Conservation (phyloP, 495 filamentous ascomycete genomes). For the Hypoxylon lenormandii region DNA sequence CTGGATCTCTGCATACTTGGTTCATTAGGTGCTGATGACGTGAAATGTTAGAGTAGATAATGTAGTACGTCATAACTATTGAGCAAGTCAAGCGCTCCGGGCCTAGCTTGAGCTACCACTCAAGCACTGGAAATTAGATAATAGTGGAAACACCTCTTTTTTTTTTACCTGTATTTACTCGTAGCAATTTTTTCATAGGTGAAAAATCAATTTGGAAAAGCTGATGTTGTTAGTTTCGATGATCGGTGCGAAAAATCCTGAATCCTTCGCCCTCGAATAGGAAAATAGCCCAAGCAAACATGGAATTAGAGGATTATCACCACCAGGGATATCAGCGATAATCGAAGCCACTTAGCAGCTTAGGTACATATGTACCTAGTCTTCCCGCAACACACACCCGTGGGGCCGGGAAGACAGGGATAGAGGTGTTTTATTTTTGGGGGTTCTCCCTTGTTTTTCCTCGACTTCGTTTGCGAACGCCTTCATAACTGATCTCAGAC, state of each 20-base stretch:
- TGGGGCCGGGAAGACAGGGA: constrained; percentile 19
- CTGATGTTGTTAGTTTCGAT: constrained; percentile 18
- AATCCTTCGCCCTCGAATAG: constrained; percentile 11
- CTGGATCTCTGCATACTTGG: constrained; percentile 2
- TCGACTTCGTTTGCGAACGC: too few relatives aligned
- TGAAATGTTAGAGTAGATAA: constrained; percentile 23
- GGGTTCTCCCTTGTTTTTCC: too few relatives aligned
- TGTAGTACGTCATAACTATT: constrained; percentile 41
- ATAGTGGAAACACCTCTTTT: constrained; percentile 19
- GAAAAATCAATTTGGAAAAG: constrained; percentile 12
- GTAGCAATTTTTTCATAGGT: constrained; percentile 4
- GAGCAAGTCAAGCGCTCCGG: constrained; percentile 13
- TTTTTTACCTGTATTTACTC: too few relatives aligned
- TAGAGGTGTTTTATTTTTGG: not conserved
- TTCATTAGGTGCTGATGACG: constrained; percentile 39
- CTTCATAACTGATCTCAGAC: not conserved
- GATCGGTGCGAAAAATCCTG: constrained; percentile 11
- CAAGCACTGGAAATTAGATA: constrained; percentile 12
- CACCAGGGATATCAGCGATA: not conserved
- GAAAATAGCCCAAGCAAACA: constrained; percentile 14
- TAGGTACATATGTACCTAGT: constrained; percentile 1
- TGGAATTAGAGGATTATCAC: constrained; percentile 1
- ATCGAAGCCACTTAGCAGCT: too few relatives aligned
- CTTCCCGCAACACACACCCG: constrained; percentile 1
- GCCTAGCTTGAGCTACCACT: not conserved